These are phyloP conservation scores for Bruguiera hainesii DNA, from an alignment of 441 rosid genomes.

Conservation along the genomic window DNA sequence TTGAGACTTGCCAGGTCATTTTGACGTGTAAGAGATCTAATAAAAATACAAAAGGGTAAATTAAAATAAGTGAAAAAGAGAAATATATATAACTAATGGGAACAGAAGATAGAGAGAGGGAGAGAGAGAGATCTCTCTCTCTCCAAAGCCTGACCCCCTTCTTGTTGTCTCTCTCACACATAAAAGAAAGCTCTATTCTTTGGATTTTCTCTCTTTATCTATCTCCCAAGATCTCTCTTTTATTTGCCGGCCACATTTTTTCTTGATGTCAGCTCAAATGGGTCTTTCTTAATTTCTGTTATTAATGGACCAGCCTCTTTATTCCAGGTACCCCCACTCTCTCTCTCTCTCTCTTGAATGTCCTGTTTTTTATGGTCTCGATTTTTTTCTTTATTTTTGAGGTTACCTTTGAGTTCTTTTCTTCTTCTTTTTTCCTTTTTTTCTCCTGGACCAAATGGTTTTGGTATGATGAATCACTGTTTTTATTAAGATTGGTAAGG, in stretches of 20 bases:
- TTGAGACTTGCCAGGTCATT: background rate
- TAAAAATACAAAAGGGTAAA: background rate
- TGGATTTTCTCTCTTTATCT: background rate
- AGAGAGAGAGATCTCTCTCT: background rate
- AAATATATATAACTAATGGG: background rate
- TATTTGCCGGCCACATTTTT: background rate
- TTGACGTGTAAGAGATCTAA: background rate
- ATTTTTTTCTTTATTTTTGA: background rate
- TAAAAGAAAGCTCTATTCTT: background rate
- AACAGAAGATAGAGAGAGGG: no score
- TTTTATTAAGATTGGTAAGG: background rate
- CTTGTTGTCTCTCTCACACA: background rate
- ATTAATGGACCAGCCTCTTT: conserved; percentile 20
- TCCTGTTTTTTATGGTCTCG: background rate
- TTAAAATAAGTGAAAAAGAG: background rate
- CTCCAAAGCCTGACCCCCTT: background rate
- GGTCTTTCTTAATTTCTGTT: conserved; percentile 8
- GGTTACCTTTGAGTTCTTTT: conserved; percentile 2
- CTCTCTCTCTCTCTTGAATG: background rate
- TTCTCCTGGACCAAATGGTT: background rate
- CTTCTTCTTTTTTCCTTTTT: background rate
- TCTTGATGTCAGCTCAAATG: conserved; percentile 22
- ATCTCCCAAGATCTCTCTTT: background rate
- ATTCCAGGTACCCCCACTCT: background rate
- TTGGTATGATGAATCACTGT: background rate